These are phyloP conservation scores for Schizophyllum commune DNA, from an alignment of 1,284 basidiomycete species.

Conservation along the genomic window DNA sequence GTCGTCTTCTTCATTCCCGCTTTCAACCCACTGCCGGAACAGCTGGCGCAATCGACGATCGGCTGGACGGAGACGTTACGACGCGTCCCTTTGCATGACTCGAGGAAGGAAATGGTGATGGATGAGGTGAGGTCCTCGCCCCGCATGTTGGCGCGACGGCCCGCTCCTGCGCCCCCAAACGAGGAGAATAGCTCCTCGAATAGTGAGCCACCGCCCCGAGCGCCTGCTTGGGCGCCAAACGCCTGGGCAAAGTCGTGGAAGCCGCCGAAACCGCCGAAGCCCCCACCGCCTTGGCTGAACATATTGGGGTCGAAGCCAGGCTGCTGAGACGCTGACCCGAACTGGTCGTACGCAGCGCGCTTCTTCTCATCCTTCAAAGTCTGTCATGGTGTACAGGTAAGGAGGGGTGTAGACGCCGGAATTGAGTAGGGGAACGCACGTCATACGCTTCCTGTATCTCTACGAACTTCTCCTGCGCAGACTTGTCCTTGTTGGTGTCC, in stretches of 20 bases:
- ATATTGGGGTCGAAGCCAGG: constrained; percentile 90
- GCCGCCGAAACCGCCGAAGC: constrained; percentile 44
- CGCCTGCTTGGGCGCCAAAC: constrained; percentile 50
- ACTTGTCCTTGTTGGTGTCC: constrained; percentile 92
- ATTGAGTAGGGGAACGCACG: constrained; percentile 39
- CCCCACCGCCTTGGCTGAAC: constrained; percentile 54
- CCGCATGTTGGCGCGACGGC: constrained; percentile 42
- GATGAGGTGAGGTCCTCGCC: constrained; percentile 85
- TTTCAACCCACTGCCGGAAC: constrained; percentile 85
- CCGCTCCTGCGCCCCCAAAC: constrained; percentile 45
- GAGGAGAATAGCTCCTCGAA: constrained; percentile 86
- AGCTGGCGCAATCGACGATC: constrained; percentile 79
- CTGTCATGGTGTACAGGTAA: constrained; percentile 33
- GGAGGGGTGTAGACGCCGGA: constrained; percentile 5
- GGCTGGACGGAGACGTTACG: constrained; percentile 76
- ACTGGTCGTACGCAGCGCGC: constrained; percentile 88
- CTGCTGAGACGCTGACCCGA: constrained; percentile 90
- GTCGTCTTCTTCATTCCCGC: constrained; percentile 77
- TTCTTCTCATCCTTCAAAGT: constrained; percentile 92
- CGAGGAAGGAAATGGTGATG: constrained; percentile 80
- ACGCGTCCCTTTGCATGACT: constrained; percentile 88
- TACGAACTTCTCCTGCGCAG: constrained; percentile 88
- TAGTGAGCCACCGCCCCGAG: constrained; percentile 54
- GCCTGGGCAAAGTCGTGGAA: constrained; percentile 60
- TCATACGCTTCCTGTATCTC: constrained; percentile 98